Evolutionary conservation across 1,284 basidiomycete genomes (phyloP).

Genomic region (Blastosporella zonata): DNA sequence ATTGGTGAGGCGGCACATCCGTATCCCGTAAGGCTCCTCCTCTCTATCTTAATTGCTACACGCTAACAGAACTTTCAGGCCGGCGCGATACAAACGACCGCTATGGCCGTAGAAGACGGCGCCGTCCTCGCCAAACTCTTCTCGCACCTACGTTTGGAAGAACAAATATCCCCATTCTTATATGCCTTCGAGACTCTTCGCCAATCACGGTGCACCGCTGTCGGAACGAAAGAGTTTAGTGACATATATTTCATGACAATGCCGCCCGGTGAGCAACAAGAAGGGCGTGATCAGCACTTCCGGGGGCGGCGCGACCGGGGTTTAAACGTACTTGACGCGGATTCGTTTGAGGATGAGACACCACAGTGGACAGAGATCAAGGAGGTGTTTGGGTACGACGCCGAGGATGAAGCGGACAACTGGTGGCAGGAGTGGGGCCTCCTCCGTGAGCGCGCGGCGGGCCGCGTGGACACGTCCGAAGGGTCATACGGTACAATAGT

Average conservation of each 20-base stretch:
- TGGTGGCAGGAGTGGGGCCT: slow-evolving; percentile 25
- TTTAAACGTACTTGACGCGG: slow-evolving; percentile 30
- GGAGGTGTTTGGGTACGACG: slow-evolving; percentile 26
- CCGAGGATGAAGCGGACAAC: slow-evolving; percentile 23
- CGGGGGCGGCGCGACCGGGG: slow-evolving; percentile 37
- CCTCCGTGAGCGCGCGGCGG: slow-evolving; percentile 18
- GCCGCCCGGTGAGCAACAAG: slow-evolving; percentile 36
- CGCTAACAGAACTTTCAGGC: slow-evolving; percentile 32
- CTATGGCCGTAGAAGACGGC: slow-evolving; percentile 56
- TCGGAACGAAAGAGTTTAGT: slow-evolving; percentile 34
- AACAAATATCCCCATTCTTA: slow-evolving; percentile 53
- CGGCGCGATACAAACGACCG: slow-evolving; percentile 48
- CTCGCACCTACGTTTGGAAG: slow-evolving; percentile 44
- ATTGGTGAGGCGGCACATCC: slow-evolving; percentile 56
- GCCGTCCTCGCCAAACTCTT: slow-evolving; percentile 58
- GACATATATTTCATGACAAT: slow-evolving; percentile 40
- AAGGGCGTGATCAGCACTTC: slow-evolving; percentile 42
- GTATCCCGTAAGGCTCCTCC: slow-evolving; percentile 35
- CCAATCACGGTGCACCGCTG: slow-evolving; percentile 37
- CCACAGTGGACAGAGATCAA: slow-evolving; percentile 40
- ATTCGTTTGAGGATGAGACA: slow-evolving; percentile 23
- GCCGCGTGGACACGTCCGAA: slow-evolving; percentile 3
- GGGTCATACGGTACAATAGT: slow-evolving; percentile 14
- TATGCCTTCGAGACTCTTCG: slow-evolving; percentile 52
- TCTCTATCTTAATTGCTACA: neutral